These are phyloP conservation scores for Euphorbia tirucalli DNA, from an alignment of 345 rosid genomes.

Conservation along the genomic window DNA sequence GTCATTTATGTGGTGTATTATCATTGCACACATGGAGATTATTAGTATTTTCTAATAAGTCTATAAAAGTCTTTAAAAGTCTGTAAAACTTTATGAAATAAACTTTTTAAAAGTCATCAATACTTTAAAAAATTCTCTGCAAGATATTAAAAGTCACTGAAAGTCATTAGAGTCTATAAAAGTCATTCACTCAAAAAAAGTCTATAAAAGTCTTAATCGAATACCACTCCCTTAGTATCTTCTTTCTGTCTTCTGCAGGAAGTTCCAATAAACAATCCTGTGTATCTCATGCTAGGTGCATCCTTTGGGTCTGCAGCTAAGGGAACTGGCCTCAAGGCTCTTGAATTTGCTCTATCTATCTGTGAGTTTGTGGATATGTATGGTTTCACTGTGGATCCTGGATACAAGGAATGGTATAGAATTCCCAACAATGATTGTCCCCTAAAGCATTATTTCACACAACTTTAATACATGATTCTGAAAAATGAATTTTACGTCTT, in stretches of 20 bases:
- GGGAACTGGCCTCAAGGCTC: slow-evolving; percentile 97
- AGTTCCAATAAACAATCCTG: slow-evolving; percentile 84
- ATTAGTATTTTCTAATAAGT: too few species aligned
- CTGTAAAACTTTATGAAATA: too few species aligned
- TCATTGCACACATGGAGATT: too few species aligned
- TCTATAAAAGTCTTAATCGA: too few species aligned
- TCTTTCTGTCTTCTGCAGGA: slow-evolving; percentile 54
- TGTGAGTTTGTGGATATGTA: slow-evolving; percentile 95
- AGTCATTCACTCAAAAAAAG: too few species aligned
- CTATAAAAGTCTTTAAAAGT: too few species aligned
- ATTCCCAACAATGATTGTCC: background rate
- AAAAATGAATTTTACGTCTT: slow-evolving; percentile 17
- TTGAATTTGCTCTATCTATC: slow-evolving; percentile 85
- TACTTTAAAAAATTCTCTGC: too few species aligned
- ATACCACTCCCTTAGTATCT: too few species aligned
- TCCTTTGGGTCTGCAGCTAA: slow-evolving; percentile 98
- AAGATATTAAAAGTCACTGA: too few species aligned
- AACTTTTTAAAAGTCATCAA: too few species aligned
- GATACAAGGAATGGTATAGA: slow-evolving; percentile 86
- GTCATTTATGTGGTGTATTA: too few species aligned
- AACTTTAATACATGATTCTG: slow-evolving; percentile 8
- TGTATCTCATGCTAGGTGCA: slow-evolving; percentile 90
- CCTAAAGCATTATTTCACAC: background rate
- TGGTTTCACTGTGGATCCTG: slow-evolving; percentile 97
- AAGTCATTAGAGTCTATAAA: too few species aligned